Conservation (phyloP, 352 stramenopile species). For the Phytophthora fragariaefolia region DNA sequence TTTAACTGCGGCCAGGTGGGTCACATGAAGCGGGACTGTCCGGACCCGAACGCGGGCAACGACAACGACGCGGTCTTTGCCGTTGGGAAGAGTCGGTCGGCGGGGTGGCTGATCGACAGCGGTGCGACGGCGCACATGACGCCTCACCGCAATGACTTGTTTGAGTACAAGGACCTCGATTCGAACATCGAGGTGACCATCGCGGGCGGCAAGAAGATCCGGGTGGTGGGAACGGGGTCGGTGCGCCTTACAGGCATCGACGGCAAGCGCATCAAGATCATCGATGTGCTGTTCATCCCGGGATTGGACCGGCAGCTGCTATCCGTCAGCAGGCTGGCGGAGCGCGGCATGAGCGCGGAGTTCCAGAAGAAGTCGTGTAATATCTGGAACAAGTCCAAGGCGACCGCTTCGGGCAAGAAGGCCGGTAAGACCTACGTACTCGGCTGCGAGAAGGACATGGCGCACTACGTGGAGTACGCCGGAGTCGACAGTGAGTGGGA, state of each 20-base stretch:
- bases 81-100: not conserved
- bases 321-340: not conserved
- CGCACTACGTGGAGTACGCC: no score
- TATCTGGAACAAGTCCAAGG: no score
- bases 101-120: not conserved
- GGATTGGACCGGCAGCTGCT: not conserved
- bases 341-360: no score
- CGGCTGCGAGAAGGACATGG: no score
- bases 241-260: not conserved
- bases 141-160: not conserved
- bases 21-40: no score
- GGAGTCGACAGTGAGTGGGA: no score
- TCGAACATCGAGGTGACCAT: not conserved
- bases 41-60: not conserved
- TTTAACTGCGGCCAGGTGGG: no score
- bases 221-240: not conserved
- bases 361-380: no score
- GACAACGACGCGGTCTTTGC: not conserved
- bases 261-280: slow-evolving; percentile 31
- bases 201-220: not conserved
- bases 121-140: no score
- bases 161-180: not conserved
- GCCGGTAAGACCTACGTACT: no score
- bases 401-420: no score
- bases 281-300: slow-evolving; percentile 33